These are phyloP conservation scores for Fistulifera solaris DNA, from an alignment of 108 stramenopile genomes.

Conservation along the genomic window DNA sequence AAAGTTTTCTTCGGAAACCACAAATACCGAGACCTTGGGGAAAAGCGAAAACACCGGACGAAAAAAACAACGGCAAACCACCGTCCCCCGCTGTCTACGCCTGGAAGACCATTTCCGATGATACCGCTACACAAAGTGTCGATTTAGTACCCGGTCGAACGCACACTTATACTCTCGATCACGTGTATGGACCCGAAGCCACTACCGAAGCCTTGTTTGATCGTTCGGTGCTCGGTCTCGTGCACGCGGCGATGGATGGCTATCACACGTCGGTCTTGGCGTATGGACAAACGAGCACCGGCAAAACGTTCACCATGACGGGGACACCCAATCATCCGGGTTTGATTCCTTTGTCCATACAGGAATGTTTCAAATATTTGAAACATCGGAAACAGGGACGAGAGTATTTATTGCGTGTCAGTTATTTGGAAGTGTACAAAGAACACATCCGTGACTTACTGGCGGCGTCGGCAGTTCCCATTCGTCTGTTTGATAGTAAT, in stretches of 20 bases:
- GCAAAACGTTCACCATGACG: conserved; percentile 80
- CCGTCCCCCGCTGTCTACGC: conserved; percentile 7
- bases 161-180: conserved; percentile 51
- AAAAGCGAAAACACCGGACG: not conserved
- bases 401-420: conserved; percentile 74
- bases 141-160: conserved; percentile 34
- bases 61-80: not conserved
- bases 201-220: conserved; percentile 43
- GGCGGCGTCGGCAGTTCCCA: conserved; percentile 28
- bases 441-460: conserved; percentile 85
- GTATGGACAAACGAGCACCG: conserved; percentile 82
- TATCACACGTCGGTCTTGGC: conserved; percentile 91
- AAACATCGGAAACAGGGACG: conserved; percentile 19
- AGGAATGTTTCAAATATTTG: conserved; percentile 59
- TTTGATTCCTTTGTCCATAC: conserved; percentile 53
- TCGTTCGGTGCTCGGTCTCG: conserved; percentile 31
- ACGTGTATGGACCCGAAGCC: conserved; percentile 36
- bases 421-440: conserved; percentile 88
- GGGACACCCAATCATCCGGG: conserved; percentile 45
- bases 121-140: conserved; percentile 30
- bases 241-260: conserved; percentile 72
- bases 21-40: not conserved
- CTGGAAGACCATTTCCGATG: conserved; percentile 33
- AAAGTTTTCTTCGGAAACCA: not conserved
- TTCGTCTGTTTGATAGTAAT: conserved; percentile 60